A percentile compares a stretch with the other conserved stretches of the same genome.
Conservation (phyloP, 139 green algal species). For the Chlamydomonas asymmetrica region DNA sequence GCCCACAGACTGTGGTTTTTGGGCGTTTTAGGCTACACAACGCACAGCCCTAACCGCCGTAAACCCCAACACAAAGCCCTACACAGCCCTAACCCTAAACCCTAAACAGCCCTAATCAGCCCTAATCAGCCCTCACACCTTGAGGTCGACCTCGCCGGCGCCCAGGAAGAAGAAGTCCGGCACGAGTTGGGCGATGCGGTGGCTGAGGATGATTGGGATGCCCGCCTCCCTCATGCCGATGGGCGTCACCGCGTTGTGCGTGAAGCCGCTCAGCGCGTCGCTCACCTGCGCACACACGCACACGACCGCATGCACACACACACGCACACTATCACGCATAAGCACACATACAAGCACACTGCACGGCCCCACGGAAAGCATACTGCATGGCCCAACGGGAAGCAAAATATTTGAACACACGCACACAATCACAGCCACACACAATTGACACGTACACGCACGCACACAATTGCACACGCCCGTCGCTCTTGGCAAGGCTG, state of each 20-base stretch:
- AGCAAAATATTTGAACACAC: too few relatives aligned
- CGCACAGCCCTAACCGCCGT: neutral
- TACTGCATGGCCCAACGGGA: too few relatives aligned
- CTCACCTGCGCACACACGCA: constrained; percentile 28
- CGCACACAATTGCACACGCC: too few relatives aligned
- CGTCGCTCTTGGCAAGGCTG: too few relatives aligned
- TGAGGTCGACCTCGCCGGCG: constrained; percentile 89
- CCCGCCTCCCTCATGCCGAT: constrained; percentile 59
- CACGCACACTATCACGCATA: too few relatives aligned
- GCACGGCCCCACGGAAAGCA: too few relatives aligned
- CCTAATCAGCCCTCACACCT: constrained; percentile 44
- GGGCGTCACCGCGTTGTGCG: constrained; percentile 87
- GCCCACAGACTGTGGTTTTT: neutral
- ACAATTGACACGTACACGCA: too few relatives aligned
- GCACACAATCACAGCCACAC: too few relatives aligned
- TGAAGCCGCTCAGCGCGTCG: constrained; percentile 37
- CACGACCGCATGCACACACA: too few relatives aligned
- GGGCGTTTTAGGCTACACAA: neutral
- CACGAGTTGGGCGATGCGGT: constrained; percentile 59
- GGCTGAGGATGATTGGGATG: constrained; percentile 80
- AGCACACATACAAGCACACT: too few relatives aligned
- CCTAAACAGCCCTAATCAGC: neutral
- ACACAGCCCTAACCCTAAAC: neutral
- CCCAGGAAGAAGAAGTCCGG: constrained; percentile 74
- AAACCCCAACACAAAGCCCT: neutral